These are phyloP conservation scores for Cryptococcus floricola DNA, from an alignment of 1,284 basidiomycete genomes.

Conservation along the genomic window DNA sequence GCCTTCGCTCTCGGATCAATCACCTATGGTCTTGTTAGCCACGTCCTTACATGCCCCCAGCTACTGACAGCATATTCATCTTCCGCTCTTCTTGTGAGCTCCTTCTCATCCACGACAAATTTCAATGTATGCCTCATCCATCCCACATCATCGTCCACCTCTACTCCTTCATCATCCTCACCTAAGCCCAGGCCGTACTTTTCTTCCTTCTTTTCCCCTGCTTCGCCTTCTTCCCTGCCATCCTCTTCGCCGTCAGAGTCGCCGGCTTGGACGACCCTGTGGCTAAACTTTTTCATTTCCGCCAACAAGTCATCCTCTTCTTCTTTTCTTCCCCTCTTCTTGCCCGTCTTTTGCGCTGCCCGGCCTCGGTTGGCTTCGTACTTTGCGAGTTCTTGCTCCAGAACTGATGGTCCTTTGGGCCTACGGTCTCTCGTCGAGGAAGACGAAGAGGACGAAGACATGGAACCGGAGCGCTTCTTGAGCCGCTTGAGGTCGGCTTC, in stretches of 20 bases:
- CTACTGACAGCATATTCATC: constrained; percentile 77
- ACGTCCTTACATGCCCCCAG: not conserved
- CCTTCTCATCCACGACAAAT: constrained; percentile 70
- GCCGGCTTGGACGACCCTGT: constrained; percentile 53
- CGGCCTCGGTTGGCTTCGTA: constrained; percentile 65
- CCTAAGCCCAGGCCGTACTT: constrained; percentile 27
- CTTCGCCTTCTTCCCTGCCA: constrained; percentile 23
- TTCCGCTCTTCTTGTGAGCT: constrained; percentile 71
- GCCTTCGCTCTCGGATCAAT: constrained; percentile 49
- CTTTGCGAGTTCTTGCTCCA: constrained; percentile 73
- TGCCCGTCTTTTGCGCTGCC: constrained; percentile 51
- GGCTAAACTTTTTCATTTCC: constrained; percentile 67
- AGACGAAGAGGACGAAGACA: constrained; percentile 43
- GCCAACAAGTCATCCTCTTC: constrained; percentile 70
- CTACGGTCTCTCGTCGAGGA: constrained; percentile 27
- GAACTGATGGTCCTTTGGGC: constrained; percentile 59
- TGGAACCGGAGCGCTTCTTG: constrained; percentile 43
- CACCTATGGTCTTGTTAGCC: constrained; percentile 26
- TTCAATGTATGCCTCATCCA: constrained; percentile 72
- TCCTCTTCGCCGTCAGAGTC: constrained; percentile 18
- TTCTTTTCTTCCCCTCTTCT: constrained; percentile 51
- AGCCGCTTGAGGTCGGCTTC: constrained; percentile 80
- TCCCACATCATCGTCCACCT: constrained; percentile 74
- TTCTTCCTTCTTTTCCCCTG: constrained; percentile 34
- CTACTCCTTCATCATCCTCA: constrained; percentile 60